phyloP scores from a whole-genome alignment of 148 eudicot species.

The Simmondsia chinensis region DNA sequence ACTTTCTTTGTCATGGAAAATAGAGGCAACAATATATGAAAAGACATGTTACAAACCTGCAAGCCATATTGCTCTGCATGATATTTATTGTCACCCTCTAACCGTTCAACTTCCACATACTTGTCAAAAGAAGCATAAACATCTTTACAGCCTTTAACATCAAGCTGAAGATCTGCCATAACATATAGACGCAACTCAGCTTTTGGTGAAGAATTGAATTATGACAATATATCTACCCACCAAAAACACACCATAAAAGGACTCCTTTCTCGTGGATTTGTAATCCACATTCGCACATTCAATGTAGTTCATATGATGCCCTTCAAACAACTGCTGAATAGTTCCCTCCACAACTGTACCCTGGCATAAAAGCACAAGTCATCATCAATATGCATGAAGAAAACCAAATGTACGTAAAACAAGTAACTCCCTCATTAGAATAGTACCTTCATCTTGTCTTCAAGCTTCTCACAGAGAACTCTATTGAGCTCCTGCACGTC shows the following conservation, averaged over 20 bases:
- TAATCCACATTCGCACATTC: constrained; percentile 79
- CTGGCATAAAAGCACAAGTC: constrained; percentile 35
- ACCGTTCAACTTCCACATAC: constrained; percentile 44
- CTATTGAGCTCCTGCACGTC: constrained; percentile 95
- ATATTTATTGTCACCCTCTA: constrained; percentile 41
- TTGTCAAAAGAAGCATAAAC: constrained; percentile 54
- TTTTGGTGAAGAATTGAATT: constrained; percentile 3
- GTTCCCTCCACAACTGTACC: constrained; percentile 99
- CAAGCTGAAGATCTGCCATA: constrained; percentile 83
- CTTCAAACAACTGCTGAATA: constrained; percentile 86
- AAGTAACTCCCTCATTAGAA: too few species aligned
- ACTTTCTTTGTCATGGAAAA: too few species aligned
- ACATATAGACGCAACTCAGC: constrained; percentile 2
- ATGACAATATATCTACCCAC: constrained; percentile 18
- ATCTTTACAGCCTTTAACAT: constrained; percentile 69
- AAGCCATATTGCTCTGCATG: constrained; percentile 62
- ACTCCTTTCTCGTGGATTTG: constrained; percentile 42
- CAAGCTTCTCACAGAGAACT: constrained; percentile 93
- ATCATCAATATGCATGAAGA: constrained; percentile 2
- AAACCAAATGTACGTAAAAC: too few species aligned
- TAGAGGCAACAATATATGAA: background rate
- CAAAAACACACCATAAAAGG: constrained; percentile 34
- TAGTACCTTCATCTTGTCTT: constrained; percentile 90
- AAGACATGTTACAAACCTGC: constrained; percentile 42
- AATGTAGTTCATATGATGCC: constrained; percentile 96